These are phyloP conservation scores for Escallonia herrerae DNA, from an alignment of 129 eudicot species.

Conservation along the genomic window DNA sequence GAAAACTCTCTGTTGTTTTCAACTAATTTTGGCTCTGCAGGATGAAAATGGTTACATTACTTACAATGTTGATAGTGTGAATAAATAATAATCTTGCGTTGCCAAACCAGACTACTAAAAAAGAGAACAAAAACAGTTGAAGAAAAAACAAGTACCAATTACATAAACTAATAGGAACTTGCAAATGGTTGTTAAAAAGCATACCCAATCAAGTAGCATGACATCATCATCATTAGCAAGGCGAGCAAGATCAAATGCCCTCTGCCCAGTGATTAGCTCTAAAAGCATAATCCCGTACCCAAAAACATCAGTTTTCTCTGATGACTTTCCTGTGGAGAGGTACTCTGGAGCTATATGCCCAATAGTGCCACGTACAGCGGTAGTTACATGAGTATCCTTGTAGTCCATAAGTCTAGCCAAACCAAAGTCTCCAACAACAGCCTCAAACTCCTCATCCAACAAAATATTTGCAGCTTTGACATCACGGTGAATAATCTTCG, in stretches of 20 bases:
- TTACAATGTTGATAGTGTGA: no score
- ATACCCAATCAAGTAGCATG: slow-evolving; percentile 88
- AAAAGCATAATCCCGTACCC: slow-evolving; percentile 88
- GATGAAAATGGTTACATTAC: no score
- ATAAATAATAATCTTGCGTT: no score
- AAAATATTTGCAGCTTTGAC: slow-evolving; percentile 83
- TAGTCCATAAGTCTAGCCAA: slow-evolving; percentile 76
- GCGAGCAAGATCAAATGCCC: slow-evolving; percentile 87
- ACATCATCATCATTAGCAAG: slow-evolving; percentile 82
- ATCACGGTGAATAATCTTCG: slow-evolving; percentile 84
- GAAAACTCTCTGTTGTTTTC: no score
- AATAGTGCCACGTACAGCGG: slow-evolving; percentile 78
- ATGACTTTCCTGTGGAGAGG: slow-evolving; percentile 71
- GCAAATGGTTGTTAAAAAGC: background rate
- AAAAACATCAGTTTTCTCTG: slow-evolving; percentile 84
- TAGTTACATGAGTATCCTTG: slow-evolving; percentile 76
- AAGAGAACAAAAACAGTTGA: no score
- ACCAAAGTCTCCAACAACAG: slow-evolving; percentile 85
- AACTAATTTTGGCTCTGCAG: no score
- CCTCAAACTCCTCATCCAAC: slow-evolving; percentile 77
- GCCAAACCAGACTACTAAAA: no score
- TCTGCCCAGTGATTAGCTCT: slow-evolving; percentile 72
- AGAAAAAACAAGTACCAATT: background rate
- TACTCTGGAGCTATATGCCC: slow-evolving; percentile 90
- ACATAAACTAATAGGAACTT: background rate